phyloP scores from a whole-genome alignment of 208 protist species.

The Angomonas ambiguus region DNA sequence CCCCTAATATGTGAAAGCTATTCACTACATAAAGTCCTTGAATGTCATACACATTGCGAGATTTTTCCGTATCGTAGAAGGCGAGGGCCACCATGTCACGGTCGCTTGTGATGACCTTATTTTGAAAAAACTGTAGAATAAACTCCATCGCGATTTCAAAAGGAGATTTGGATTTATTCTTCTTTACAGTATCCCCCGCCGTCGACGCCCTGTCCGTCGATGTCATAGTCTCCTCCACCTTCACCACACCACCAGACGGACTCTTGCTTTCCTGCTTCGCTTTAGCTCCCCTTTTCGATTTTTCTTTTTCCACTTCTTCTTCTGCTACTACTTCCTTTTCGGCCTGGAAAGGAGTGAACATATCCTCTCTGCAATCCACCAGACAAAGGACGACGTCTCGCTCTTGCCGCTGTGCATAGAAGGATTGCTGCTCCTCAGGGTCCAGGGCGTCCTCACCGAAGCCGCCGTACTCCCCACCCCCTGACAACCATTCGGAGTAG shows the following conservation, averaged over 20 bases:
- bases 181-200: not conserved
- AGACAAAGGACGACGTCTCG: constrained; percentile 70
- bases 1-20: constrained; percentile 22
- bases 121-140: constrained; percentile 45
- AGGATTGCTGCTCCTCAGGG: constrained; percentile 15
- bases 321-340: not conserved
- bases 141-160: constrained; percentile 42
- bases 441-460: constrained; percentile 13
- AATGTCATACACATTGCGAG: constrained; percentile 30
- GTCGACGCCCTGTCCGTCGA: no score
- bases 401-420: constrained; percentile 19
- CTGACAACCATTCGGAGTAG: constrained; percentile 42
- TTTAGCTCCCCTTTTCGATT: constrained; percentile 4
- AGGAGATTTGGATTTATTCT: constrained; percentile 18
- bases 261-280: not conserved
- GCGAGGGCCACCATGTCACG: constrained; percentile 64
- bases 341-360: constrained; percentile 32
- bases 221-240: constrained; percentile 4
- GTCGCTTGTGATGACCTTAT: constrained; percentile 52
- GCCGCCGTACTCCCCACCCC: constrained; percentile 12
- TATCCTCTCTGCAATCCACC: constrained; percentile 58
- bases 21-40: constrained; percentile 66
- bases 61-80: constrained; percentile 61
- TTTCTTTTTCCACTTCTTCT: not conserved
- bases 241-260: not conserved